Conservation (phyloP, 768 basidiomycete species). For the Pisolithus sp. region DNA sequence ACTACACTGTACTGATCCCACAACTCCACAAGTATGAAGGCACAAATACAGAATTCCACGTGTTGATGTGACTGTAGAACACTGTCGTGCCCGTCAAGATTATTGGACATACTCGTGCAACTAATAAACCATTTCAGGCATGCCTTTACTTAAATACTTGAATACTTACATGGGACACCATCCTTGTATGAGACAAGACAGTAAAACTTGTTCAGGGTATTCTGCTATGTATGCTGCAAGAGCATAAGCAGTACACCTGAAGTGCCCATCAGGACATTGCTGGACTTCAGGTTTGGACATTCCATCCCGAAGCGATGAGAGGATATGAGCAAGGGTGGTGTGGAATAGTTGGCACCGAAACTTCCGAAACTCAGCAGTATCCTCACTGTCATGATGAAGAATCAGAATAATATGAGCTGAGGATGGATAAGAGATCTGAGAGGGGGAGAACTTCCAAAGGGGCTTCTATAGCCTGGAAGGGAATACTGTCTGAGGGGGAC, state of each 20-base stretch:
- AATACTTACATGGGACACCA: conserved; percentile 5
- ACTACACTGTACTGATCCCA: neutral
- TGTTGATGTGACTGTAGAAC: neutral
- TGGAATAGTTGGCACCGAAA: conserved; percentile 27
- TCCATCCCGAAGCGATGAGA: conserved; percentile 13
- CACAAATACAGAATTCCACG: neutral
- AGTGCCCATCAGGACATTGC: conserved; percentile 28
- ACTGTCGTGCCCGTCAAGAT: neutral
- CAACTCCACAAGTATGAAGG: neutral
- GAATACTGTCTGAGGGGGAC: too few species aligned
- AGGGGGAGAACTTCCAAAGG: too few species aligned
- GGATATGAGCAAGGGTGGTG: conserved; percentile 20
- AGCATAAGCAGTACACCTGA: conserved; percentile 22
- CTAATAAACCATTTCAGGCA: too few species aligned
- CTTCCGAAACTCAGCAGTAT: conserved; percentile 6
- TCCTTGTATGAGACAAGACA: conserved; percentile 28
- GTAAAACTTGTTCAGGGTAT: conserved; percentile 33
- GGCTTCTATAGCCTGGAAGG: too few species aligned
- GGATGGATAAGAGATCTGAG: too few species aligned
- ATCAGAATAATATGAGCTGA: too few species aligned
- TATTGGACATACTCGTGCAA: neutral
- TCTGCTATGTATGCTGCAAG: conserved; percentile 35
- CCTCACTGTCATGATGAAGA: neutral
- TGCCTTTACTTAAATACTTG: neutral
- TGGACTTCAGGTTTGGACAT: conserved; percentile 25